Percentiles rank a stretch among this genome's conserved stretches.
Evolutionary conservation across 176 grass and related monocot species (phyloP).

Genomic region (Microstegium vimineum): DNA sequence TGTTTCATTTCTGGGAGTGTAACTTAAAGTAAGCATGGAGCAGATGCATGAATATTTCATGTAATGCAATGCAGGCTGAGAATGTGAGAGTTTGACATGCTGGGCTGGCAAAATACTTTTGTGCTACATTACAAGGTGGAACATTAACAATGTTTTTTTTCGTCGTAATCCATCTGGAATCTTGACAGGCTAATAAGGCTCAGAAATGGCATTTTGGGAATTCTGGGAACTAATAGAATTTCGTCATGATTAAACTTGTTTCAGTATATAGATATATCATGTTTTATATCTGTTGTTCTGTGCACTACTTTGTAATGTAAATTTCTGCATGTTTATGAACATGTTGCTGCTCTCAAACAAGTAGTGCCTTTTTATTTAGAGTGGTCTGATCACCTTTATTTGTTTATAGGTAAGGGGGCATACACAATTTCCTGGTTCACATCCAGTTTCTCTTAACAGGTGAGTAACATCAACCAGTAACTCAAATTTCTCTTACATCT

Average conservation of each 20-base stretch:
- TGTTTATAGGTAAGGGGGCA: constrained; percentile 61
- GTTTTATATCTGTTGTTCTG: neutral
- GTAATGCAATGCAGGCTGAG: neutral
- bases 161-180: neutral
- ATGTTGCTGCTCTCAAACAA: neutral
- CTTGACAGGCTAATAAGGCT: neutral
- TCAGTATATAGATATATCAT: neutral
- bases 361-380: neutral
- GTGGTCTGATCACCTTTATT: constrained; percentile 1
- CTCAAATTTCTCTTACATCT: neutral
- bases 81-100: constrained; percentile 4
- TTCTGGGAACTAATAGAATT: neutral
- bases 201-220: neutral
- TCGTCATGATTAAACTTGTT: neutral
- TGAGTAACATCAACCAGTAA: constrained; percentile 18
- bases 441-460: constrained; percentile 99
- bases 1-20: neutral
- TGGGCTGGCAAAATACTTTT: neutral
- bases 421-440: constrained; percentile 94
- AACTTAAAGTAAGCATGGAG: neutral
- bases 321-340: constrained; percentile 24
- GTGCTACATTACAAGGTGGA: neutral
- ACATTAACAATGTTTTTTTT: neutral
- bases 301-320: neutral
- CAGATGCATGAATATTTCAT: constrained; percentile 14